phyloP scores from a whole-genome alignment of 495 filamentous ascomycete species.

The Astrothelium subdiscretum region DNA sequence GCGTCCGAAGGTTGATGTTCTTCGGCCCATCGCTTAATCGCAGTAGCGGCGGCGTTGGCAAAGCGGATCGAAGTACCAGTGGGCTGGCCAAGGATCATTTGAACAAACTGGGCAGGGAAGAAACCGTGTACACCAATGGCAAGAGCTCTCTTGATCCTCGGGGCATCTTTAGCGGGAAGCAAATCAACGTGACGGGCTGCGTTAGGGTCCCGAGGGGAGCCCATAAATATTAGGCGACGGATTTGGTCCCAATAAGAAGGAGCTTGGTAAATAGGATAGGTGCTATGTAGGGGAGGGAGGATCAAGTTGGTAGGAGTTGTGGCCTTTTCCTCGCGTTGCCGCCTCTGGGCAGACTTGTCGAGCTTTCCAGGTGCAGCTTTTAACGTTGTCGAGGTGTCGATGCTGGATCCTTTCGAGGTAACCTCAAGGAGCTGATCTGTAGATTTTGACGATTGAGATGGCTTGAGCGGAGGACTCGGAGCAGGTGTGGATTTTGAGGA shows the following conservation, averaged over 20 bases:
- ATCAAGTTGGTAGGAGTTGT: conserved; percentile 21
- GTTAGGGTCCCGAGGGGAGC: not conserved
- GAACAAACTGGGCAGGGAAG: conserved; percentile 74
- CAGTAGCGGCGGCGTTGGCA: conserved; percentile 72
- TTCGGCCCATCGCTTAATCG: conserved; percentile 72
- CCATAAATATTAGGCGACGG: conserved; percentile 17
- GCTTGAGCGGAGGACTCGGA: not conserved
- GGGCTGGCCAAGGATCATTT: conserved; percentile 82
- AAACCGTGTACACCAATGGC: conserved; percentile 93
- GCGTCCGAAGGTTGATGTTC: conserved; percentile 24
- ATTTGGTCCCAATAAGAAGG: conserved; percentile 24
- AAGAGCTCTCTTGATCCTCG: conserved; percentile 66
- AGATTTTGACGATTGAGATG: not conserved
- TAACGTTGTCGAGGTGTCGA: not conserved
- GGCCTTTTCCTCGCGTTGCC: conserved; percentile 7
- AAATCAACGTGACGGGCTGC: not conserved
- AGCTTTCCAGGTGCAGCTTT: not conserved
- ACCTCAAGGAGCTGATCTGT: not conserved
- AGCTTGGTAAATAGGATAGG: conserved; percentile 20
- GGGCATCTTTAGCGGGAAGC: conserved; percentile 13
- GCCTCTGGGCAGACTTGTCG: not conserved
- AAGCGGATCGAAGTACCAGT: conserved; percentile 92
- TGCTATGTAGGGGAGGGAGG: conserved; percentile 24
- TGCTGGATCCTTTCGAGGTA: not conserved
- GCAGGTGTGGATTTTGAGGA: not conserved